A percentile compares a stretch with the other conserved stretches of the same genome.
phyloP scores from a whole-genome alignment of 257 asterid species.

The Salvia miltiorrhiza region DNA sequence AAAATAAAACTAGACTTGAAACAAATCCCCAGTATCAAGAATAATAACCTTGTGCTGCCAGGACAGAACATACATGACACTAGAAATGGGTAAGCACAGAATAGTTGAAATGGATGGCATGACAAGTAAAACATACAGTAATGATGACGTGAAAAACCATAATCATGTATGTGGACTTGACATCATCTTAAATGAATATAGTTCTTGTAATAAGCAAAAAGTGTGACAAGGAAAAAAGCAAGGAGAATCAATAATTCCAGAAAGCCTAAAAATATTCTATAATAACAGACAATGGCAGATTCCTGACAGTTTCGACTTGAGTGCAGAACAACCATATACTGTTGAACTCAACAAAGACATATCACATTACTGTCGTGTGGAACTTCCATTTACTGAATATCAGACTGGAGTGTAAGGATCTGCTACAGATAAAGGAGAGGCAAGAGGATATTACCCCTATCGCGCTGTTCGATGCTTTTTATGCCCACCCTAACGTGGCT shows the following conservation, averaged over 20 bases:
- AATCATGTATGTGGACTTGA: neutral
- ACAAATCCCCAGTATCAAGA: neutral
- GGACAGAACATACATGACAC: conserved; percentile 3
- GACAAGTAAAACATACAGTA: neutral
- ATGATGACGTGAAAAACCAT: neutral
- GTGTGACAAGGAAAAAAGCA: neutral
- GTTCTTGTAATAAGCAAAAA: neutral
- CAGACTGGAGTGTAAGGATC: neutral
- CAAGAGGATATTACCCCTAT: conserved; percentile 62
- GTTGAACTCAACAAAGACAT: conserved; percentile 2
- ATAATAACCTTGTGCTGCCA: neutral
- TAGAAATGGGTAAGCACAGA: neutral
- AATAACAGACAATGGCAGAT: conserved; percentile 16
- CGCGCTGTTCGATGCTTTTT: conserved; percentile 75
- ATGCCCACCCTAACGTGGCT: conserved; percentile 69
- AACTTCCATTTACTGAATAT: conserved; percentile 9
- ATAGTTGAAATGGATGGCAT: neutral
- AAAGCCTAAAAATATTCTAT: neutral
- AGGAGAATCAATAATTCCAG: neutral
- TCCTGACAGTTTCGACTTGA: neutral
- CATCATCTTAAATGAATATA: neutral
- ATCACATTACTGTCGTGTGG: neutral
- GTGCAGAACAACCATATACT: conserved; percentile 10
- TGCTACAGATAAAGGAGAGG: conserved; percentile 8
- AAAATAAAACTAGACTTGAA: neutral